Base-by-base conservation (phyloP, 2,329 filamentous ascomycete species). In the Exophiala sp. region DNA sequence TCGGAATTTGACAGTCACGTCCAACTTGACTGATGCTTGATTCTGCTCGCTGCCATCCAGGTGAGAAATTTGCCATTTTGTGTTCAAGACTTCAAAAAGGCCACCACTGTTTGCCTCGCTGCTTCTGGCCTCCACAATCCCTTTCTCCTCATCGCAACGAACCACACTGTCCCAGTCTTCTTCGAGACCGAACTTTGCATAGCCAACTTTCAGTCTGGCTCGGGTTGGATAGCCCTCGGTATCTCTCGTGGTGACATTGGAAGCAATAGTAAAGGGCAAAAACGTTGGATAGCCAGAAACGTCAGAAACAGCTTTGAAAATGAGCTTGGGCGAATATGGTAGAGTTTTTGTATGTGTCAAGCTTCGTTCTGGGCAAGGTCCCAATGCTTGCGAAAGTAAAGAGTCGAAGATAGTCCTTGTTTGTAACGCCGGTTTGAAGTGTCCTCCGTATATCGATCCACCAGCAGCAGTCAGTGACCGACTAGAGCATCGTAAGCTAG, bases 301-400 rank as follows among this genome's bases (percentile, higher is more conserved):
- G 71, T 96, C 90, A 73, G 91, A 85, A 70, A 99, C 91, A 50
- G 96, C 81, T 62, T 79, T 78, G 81, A 94, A 99, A 63, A 99
- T 84, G 1, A 83, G 77, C 3, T 72, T 65, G 32, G 84, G 76
- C 0, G 85, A 74, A 76, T 95, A 95, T 11, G 88, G 87, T 11
- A 97, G 85, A 3, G 80, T 87, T 57, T 90, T 87, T 16, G 80
- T 78, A 9, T 90, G 91, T 47, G 81, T 83, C 53, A 97, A 79
- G 60, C 76, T 82, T 67, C 91, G 88, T 39, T 58, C 47, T 11
- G 57, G 59, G 43, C 62, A 64, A 29, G 60, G 47, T 2, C 62
- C 62, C 2, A 64, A 47, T 6, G 62, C 54, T 33, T 60, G 62
- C 21, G 54, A 57, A 20, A 64, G 57, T 20, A 62, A 39, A 10